These are phyloP conservation scores for Sporisorium reilianum DNA, from an alignment of 1,284 basidiomycete genomes.

Conservation along the genomic window DNA sequence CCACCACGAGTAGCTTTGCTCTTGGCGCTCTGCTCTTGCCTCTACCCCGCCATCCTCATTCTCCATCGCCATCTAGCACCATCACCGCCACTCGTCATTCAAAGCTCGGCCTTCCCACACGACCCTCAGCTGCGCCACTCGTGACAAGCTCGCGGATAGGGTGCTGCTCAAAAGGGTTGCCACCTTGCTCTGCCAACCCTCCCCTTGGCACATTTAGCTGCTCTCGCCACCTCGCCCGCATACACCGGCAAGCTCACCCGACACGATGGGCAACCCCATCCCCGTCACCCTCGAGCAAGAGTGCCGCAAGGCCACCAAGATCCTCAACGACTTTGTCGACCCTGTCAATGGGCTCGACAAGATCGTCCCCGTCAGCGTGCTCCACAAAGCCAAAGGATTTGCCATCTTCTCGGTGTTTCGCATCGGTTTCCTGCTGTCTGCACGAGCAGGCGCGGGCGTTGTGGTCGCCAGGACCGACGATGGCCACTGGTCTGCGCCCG, in stretches of 20 bases:
- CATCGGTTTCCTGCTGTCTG: conserved; percentile 74
- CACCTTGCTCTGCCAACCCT: not conserved
- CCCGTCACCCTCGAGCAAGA: conserved; percentile 72
- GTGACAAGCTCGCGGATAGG: not conserved
- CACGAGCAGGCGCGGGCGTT: conserved; percentile 84
- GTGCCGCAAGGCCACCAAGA: conserved; percentile 72
- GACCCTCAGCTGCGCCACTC: not conserved
- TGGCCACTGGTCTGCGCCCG: conserved; percentile 92
- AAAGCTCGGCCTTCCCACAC: too few species aligned
- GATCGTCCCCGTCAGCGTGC: conserved; percentile 70
- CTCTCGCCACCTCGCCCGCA: too few species aligned
- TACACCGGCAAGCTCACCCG: not conserved
- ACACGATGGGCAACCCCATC: conserved; percentile 66
- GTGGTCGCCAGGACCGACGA: conserved; percentile 88
- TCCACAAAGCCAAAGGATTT: conserved; percentile 82
- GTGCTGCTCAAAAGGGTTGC: not conserved
- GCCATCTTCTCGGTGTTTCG: conserved; percentile 74
- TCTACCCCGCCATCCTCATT: not conserved
- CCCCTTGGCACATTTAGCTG: too few species aligned
- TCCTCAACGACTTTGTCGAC: conserved; percentile 64
- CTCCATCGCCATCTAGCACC: conserved; percentile 2
- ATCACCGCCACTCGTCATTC: too few species aligned
- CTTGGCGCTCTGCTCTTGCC: conserved; percentile 4
- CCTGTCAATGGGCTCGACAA: conserved; percentile 63
- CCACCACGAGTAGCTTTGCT: not conserved